Conservation (phyloP, 306 rosid genomes). For the Cicer arietinum region DNA sequence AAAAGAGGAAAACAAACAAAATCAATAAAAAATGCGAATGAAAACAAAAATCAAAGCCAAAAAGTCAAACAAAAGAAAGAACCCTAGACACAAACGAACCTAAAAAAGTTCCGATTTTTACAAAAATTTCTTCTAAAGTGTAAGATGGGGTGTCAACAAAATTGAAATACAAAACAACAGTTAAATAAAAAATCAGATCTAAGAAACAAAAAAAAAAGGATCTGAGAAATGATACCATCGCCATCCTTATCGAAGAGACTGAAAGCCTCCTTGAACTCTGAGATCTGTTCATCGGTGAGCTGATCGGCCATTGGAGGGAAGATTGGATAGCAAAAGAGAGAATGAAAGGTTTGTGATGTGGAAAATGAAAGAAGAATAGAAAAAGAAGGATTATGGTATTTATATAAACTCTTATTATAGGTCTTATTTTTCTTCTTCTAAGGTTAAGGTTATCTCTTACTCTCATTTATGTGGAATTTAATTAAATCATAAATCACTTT, state of each 20-base stretch:
- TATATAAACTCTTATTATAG: slow-evolving; percentile 3
- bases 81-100: slow-evolving; percentile 43
- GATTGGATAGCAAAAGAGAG: neutral
- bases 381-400: slow-evolving; percentile 3
- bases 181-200: slow-evolving; percentile 41
- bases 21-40: neutral
- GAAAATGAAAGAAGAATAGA: slow-evolving; percentile 6
- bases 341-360: neutral
- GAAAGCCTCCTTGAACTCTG: slow-evolving; percentile 85
- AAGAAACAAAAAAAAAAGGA: slow-evolving; percentile 32
- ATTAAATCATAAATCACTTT: neutral
- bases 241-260: slow-evolving; percentile 90
- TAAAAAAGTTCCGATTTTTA: slow-evolving; percentile 34
- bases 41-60: slow-evolving; percentile 27
- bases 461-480: neutral
- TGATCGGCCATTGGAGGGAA: slow-evolving; percentile 74
- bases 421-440: neutral
- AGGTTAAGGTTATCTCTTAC: neutral
- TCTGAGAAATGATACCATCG: slow-evolving; percentile 70
- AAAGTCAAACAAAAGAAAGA: slow-evolving; percentile 40
- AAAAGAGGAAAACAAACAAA: slow-evolving; percentile 16
- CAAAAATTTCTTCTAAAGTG: neutral
- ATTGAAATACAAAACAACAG: neutral
- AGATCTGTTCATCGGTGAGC: slow-evolving; percentile 86
- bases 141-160: neutral